Conservation (phyloP, 2,329 filamentous ascomycete genomes). For the Aspergillus texensis region DNA sequence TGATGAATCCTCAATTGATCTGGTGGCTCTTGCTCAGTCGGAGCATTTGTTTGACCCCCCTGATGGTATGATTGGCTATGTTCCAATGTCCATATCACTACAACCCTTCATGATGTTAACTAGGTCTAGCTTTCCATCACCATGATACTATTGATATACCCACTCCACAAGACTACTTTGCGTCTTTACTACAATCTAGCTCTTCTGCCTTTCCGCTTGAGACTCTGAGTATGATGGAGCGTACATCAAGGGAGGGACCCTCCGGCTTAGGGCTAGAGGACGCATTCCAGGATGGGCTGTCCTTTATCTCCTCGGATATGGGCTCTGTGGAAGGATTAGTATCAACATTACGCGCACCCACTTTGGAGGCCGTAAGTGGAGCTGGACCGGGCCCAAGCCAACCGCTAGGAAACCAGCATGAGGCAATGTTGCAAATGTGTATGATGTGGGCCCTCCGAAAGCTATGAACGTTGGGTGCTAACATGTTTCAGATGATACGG, state of each 20-base stretch:
- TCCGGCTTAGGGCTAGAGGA: neutral
- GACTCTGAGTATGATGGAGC: neutral
- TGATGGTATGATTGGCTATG: neutral
- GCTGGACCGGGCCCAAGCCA: neutral
- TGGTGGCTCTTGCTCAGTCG: neutral
- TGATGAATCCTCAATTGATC: neutral
- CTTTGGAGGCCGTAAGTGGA: neutral
- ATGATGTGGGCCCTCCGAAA: neutral
- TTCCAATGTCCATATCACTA: neutral
- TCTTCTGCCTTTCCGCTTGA: neutral
- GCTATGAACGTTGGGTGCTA: neutral
- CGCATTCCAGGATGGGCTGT: neutral
- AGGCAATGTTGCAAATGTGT: slow-evolving; percentile 9
- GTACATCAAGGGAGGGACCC: neutral
- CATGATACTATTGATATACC: neutral
- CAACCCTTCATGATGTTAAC: neutral
- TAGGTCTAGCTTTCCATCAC: neutral
- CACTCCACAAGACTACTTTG: neutral
- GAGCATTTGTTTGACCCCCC: neutral
- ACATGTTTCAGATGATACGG: slow-evolving; percentile 34
- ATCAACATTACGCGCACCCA: neutral
- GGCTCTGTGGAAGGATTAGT: neutral
- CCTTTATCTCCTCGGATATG: neutral
- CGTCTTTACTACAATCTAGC: neutral
- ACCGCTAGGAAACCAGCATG: neutral